Conservation (phyloP, 164 flowering plant genomes). For the Vitis labrusca region DNA sequence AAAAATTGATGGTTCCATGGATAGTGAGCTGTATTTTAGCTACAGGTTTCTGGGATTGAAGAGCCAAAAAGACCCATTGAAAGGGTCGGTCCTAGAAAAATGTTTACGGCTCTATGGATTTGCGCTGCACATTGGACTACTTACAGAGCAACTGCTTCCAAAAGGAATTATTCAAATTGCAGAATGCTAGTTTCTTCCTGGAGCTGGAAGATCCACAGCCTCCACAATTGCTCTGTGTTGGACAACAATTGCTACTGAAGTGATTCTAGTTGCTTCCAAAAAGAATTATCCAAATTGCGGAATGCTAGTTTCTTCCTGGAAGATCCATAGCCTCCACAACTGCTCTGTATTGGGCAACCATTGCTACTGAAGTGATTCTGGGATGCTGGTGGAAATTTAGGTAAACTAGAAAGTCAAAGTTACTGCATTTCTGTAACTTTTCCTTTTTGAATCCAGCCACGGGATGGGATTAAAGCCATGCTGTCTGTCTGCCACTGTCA, state of each 20-base stretch:
- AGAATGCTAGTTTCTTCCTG: constrained; percentile 59
- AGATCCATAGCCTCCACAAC: too few relatives aligned
- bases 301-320: constrained; percentile 36
- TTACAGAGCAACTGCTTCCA: constrained; percentile 44
- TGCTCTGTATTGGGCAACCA: too few relatives aligned
- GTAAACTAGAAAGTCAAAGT: constrained; percentile 61
- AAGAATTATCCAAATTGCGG: constrained; percentile 55
- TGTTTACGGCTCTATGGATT: constrained; percentile 18
- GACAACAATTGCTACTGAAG: too few relatives aligned
- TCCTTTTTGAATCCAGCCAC: not conserved
- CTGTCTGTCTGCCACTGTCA: not conserved
- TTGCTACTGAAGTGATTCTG: constrained; percentile 6
- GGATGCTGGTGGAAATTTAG: constrained; percentile 66
- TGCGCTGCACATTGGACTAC: constrained; percentile 21
- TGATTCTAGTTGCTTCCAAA: constrained; percentile 26
- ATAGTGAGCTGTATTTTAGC: too few relatives aligned
- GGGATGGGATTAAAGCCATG: not conserved
- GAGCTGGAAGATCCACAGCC: constrained; percentile 28
- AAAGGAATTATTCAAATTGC: constrained; percentile 52
- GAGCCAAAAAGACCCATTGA: constrained; percentile 38
- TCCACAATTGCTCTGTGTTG: too few relatives aligned
- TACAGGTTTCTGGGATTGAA: constrained; percentile 10
- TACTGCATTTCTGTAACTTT: constrained; percentile 8
- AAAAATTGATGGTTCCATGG: too few relatives aligned
- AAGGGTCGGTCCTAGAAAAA: constrained; percentile 45